Percentiles rank a stretch among this genome's conserved stretches.
These are phyloP conservation scores for Trichoderma atrobrunneum DNA, from an alignment of 2,329 filamentous ascomycete species.

Conservation along the genomic window DNA sequence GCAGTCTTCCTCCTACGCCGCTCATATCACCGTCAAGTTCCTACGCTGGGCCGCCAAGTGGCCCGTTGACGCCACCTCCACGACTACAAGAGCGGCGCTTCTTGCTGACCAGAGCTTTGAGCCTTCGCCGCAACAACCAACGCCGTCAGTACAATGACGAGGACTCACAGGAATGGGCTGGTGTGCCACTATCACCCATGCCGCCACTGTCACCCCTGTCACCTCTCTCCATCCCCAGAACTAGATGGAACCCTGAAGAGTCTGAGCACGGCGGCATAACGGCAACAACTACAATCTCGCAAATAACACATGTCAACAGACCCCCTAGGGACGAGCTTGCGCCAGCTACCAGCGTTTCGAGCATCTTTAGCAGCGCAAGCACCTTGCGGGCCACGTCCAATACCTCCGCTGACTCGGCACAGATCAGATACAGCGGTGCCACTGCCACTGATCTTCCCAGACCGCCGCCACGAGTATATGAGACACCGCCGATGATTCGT, in stretches of 20 bases:
- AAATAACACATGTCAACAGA: not conserved
- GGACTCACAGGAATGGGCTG: not conserved
- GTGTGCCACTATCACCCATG: not conserved
- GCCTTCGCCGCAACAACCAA: not conserved
- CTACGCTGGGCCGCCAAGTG: conserved; percentile 22
- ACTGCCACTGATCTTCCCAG: not conserved
- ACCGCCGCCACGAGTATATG: conserved; percentile 17
- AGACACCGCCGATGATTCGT: conserved; percentile 21
- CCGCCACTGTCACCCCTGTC: not conserved
- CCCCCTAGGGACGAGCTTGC: not conserved
- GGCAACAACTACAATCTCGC: not conserved
- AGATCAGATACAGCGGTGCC: not conserved
- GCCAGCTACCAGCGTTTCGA: not conserved
- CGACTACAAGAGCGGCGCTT: conserved; percentile 47
- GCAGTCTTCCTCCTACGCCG: conserved; percentile 35
- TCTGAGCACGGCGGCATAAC: not conserved
- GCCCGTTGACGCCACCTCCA: conserved; percentile 44
- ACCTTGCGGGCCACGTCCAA: not conserved
- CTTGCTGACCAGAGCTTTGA: conserved; percentile 31
- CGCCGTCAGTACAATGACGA: not conserved
- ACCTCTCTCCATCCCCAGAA: not conserved
- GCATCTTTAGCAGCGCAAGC: conserved; percentile 1
- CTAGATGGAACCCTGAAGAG: not conserved
- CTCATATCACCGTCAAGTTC: conserved; percentile 41
- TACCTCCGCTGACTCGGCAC: not conserved